Evolutionary conservation across 768 basidiomycete genomes (phyloP).

Genomic region (Hericium erinaceus): DNA sequence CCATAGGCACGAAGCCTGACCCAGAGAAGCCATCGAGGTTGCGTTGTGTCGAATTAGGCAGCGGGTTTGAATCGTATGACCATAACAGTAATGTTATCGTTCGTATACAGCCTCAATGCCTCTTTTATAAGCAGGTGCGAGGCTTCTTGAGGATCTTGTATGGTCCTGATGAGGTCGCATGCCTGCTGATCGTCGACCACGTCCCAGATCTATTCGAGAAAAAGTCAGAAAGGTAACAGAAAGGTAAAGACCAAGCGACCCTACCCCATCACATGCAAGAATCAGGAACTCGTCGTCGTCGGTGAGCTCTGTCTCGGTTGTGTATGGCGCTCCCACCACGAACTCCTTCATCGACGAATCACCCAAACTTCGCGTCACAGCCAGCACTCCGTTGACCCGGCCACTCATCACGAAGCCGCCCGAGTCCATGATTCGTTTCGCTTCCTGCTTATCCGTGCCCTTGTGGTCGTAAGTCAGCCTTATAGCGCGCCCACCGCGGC

Average conservation of each 20-base stretch:
- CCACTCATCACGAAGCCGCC: constrained; percentile 99
- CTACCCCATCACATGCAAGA: constrained; percentile 93
- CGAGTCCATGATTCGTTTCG: constrained; percentile 94
- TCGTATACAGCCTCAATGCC: constrained; percentile 81
- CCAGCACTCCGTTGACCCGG: constrained; percentile 93
- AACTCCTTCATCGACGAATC: constrained; percentile 99
- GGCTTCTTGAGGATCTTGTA: constrained; percentile 75
- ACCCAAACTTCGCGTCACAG: constrained; percentile 91
- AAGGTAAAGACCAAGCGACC: no score
- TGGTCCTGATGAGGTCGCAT: constrained; percentile 69
- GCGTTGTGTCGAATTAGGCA: not conserved
- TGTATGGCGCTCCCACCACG: constrained; percentile 95
- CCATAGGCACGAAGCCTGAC: no score
- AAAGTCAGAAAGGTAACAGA: no score
- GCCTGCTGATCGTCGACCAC: constrained; percentile 87
- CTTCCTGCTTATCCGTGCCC: constrained; percentile 93
- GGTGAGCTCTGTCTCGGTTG: constrained; percentile 90
- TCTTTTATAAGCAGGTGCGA: constrained; percentile 68
- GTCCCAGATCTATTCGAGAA: constrained; percentile 76
- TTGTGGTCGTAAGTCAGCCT: constrained; percentile 98
- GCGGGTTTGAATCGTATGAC: constrained; percentile 63
- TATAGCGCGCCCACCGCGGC: constrained; percentile 82
- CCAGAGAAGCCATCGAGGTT: no score
- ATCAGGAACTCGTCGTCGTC: constrained; percentile 92
- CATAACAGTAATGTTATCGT: constrained; percentile 90